phyloP scores from a whole-genome alignment of 345 rosid genomes.

The Rhodamnia argentea region DNA sequence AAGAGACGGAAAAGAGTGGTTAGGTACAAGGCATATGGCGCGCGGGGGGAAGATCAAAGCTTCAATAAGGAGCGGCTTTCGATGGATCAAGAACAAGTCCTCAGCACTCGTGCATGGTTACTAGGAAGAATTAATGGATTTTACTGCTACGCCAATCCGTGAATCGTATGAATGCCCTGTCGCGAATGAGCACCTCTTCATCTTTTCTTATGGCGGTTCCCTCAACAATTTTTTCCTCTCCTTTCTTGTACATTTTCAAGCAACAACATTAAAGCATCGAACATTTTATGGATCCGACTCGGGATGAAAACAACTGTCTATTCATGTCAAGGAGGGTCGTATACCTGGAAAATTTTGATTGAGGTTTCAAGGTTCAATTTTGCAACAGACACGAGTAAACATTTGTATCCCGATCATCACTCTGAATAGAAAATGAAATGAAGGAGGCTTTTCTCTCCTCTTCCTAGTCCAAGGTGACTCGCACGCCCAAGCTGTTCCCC shows the following conservation, averaged over 20 bases:
- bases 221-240: background rate
- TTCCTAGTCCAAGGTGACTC: background rate
- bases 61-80: conserved; percentile 17
- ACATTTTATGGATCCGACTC: background rate
- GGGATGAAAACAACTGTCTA: background rate
- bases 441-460: background rate
- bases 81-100: conserved; percentile 38
- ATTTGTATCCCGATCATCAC: background rate
- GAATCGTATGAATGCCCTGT: too few relatives aligned
- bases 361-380: background rate
- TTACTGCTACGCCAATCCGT: background rate
- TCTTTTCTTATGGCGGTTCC: background rate
- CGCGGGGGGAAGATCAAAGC: conserved; percentile 17
- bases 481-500: background rate
- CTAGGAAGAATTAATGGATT: background rate
- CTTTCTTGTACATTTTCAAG: background rate
- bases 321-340: background rate
- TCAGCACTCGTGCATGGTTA: conserved; percentile 13
- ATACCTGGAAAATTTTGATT: background rate
- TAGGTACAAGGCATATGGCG: too few relatives aligned
- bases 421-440: background rate
- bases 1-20: conserved; percentile 33
- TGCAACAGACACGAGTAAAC: background rate
- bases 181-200: background rate
- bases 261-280: background rate